A percentile compares a stretch with the other conserved stretches of the same genome.
Conservation (phyloP, 352 stramenopile genomes). For the Pythium guiyangense region DNA sequence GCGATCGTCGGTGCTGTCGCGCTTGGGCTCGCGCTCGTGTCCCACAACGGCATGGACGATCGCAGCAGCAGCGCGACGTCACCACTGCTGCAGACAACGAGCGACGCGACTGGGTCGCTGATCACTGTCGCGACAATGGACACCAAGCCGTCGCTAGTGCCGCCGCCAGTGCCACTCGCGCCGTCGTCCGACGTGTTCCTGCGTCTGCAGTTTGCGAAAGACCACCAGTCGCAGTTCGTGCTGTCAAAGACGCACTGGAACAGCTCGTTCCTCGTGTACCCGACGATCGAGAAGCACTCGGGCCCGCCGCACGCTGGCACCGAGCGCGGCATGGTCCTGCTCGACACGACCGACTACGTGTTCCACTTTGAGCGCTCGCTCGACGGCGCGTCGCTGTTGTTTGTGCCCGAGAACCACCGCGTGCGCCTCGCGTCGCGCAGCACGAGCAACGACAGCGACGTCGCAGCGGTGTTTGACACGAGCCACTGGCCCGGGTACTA, state of each 20-base stretch:
- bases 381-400: constrained; percentile 28
- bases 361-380: constrained; percentile 64
- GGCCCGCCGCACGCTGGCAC: constrained; percentile 29
- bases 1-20: constrained; percentile 13
- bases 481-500: constrained; percentile 66
- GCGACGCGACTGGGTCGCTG: too few relatives aligned
- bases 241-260: constrained; percentile 58
- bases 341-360: constrained; percentile 54
- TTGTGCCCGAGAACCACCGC: constrained; percentile 60
- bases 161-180: background rate
- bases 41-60: background rate
- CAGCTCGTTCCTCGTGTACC: constrained; percentile 64
- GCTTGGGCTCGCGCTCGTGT: constrained; percentile 10
- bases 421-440: constrained; percentile 16
- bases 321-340: constrained; percentile 48
- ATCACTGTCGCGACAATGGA: background rate
- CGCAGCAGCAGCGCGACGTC: too few relatives aligned
- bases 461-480: constrained; percentile 49
- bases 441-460: constrained; percentile 25
- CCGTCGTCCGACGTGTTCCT: constrained; percentile 24
- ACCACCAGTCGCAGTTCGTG: constrained; percentile 35
- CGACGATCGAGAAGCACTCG: constrained; percentile 55
- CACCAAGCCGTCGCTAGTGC: too few relatives aligned
- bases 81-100: constrained; percentile 6
- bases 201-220: constrained; percentile 25